phyloP scores from a whole-genome alignment of 2,329 filamentous ascomycete genomes.

The Neurospora crassa region DNA sequence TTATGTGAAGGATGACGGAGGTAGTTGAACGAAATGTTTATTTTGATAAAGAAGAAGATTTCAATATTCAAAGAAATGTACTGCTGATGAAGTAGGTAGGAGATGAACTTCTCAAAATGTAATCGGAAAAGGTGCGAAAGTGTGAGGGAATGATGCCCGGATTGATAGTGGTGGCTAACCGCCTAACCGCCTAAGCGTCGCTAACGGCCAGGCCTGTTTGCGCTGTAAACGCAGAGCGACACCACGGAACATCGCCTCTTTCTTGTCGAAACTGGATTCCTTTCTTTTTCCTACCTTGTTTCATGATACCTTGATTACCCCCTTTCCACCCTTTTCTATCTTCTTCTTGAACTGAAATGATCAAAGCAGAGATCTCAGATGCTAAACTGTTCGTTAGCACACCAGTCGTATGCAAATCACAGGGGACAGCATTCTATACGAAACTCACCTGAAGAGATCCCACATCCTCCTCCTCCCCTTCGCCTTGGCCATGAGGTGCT shows the following conservation, averaged over 20 bases:
- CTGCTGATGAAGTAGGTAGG: too few species aligned
- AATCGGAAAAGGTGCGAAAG: not conserved
- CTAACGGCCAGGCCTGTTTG: not conserved
- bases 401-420: not conserved
- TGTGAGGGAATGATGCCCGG: not conserved
- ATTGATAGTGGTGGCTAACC: not conserved
- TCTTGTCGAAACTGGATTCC: fast-evolving
- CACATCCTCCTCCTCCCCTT: not conserved
- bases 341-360: fast-evolving
- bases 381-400: not conserved
- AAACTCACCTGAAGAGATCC: not conserved
- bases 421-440: not conserved
- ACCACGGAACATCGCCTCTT: not conserved
- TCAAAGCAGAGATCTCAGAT: not conserved
- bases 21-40: not conserved
- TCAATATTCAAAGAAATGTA: not conserved
- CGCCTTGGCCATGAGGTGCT: not conserved
- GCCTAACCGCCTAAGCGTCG: not conserved
- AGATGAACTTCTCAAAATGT: not conserved
- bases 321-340: not conserved
- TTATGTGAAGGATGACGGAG: fast-evolving
- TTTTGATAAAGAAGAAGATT: not conserved
- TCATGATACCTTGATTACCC: too few species aligned
- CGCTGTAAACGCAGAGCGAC: not conserved
- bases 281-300: not conserved